Percentiles rank a stretch among this genome's conserved stretches.
Evolutionary conservation across 257 asterid genomes (phyloP).

Genomic region (Catharanthus roseus): DNA sequence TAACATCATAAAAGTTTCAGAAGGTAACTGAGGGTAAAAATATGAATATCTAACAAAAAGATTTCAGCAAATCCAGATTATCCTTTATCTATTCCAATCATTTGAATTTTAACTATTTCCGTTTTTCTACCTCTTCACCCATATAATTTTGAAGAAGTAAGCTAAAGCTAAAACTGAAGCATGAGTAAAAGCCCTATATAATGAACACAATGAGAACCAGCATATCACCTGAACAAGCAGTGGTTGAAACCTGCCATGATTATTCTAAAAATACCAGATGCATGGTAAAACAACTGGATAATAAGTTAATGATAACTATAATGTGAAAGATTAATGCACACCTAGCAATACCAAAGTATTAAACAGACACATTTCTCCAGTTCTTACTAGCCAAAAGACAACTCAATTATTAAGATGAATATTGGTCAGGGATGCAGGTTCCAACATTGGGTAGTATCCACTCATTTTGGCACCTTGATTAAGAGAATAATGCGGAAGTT

Average conservation of each 20-base stretch:
- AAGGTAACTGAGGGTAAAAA: not conserved
- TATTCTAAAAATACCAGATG: not conserved
- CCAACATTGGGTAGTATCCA: not conserved
- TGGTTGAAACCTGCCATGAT: not conserved
- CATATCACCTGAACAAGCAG: not conserved
- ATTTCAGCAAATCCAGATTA: not conserved
- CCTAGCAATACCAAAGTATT: too few species aligned
- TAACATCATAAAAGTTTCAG: not conserved
- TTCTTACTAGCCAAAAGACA: not conserved
- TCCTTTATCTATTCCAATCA: not conserved
- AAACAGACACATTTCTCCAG: not conserved
- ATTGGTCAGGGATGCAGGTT: not conserved
- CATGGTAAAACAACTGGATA: not conserved
- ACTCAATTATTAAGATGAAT: not conserved
- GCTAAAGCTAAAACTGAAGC: not conserved
- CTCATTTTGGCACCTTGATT: not conserved
- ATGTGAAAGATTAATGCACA: not conserved
- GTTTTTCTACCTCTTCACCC: not conserved
- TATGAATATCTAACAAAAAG: not conserved
- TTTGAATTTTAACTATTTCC: not conserved
- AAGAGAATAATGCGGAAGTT: not conserved
- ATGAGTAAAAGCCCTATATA: not conserved
- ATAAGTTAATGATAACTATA: not conserved
- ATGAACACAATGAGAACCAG: not conserved
- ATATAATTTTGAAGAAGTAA: not conserved